These are phyloP conservation scores for Kalmusia sp. DNA, from an alignment of 2,329 filamentous ascomycete genomes.

Conservation along the genomic window DNA sequence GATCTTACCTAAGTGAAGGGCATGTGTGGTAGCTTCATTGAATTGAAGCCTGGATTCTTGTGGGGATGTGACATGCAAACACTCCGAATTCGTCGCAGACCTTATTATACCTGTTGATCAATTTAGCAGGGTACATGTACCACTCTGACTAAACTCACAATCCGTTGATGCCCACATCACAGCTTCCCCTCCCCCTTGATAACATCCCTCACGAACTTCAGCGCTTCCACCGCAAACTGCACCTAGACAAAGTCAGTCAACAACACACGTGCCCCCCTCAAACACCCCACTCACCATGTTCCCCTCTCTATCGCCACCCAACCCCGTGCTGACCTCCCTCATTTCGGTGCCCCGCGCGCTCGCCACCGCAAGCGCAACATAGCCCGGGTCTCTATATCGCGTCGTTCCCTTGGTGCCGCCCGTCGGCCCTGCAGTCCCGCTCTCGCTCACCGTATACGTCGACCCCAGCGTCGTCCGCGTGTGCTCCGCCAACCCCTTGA, in stretches of 20 bases:
- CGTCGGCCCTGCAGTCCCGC: constrained; percentile 69
- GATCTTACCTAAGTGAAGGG: no score
- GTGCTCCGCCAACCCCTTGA: constrained; percentile 63
- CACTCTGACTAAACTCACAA: no score
- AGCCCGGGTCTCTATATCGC: constrained; percentile 66
- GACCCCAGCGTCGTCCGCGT: constrained; percentile 62
- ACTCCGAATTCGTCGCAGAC: no score
- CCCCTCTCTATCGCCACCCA: constrained; percentile 60
- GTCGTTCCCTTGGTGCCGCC: constrained; percentile 59
- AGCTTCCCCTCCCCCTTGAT: constrained; percentile 55
- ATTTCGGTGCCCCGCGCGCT: constrained; percentile 59
- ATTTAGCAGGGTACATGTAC: no score
- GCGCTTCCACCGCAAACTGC: constrained; percentile 64
- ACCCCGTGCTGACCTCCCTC: constrained; percentile 63
- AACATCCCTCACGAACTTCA: constrained; percentile 64
- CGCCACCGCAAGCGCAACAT: constrained; percentile 68
- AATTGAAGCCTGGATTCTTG: no score
- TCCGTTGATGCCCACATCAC: no score
- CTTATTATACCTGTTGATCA: no score
- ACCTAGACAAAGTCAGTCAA: constrained; percentile 2
- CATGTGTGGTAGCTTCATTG: no score
- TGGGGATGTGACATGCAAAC: no score
- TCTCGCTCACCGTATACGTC: constrained; percentile 66
- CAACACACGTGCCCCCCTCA: no score
- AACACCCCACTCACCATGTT: constrained; percentile 62